A percentile compares a stretch with the other conserved stretches of the same genome.
Conservation (phyloP, 208 protist genomes). For the Crithidia bombi region DNA sequence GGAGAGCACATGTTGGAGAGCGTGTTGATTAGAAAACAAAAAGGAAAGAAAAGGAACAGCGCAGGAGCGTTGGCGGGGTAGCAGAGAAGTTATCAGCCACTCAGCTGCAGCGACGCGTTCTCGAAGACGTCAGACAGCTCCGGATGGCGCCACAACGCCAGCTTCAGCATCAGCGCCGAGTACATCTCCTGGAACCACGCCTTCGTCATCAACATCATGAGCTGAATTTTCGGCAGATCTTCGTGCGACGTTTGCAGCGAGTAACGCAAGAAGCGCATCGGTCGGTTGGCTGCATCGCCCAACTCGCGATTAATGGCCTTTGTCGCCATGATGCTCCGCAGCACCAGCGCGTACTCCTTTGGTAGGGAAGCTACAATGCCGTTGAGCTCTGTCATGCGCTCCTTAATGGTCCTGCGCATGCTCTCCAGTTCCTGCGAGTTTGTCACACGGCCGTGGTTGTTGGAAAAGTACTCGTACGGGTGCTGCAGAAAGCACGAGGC, state of each 20-base stretch:
- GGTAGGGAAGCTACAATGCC: constrained; percentile 76
- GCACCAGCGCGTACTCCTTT: constrained; percentile 87
- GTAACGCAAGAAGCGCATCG: constrained; percentile 83
- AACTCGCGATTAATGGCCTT: constrained; percentile 89
- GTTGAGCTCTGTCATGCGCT: constrained; percentile 84
- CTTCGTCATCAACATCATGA: constrained; percentile 44
- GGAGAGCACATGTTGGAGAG: too few species aligned
- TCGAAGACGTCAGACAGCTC: constrained; percentile 59
- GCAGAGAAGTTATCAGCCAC: constrained; percentile 34
- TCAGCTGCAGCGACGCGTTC: constrained; percentile 43
- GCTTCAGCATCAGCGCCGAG: constrained; percentile 51
- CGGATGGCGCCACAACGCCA: constrained; percentile 68
- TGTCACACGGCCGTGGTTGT: constrained; percentile 36
- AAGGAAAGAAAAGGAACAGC: not conserved
- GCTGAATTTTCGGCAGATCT: constrained; percentile 38
- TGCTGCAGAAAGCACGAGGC: constrained; percentile 87
- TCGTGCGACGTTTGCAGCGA: constrained; percentile 58
- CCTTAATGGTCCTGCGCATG: constrained; percentile 71
- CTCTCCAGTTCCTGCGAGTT: constrained; percentile 49
- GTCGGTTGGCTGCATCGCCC: constrained; percentile 68
- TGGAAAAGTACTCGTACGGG: constrained; percentile 75
- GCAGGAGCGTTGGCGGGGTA: not conserved
- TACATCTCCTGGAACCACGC: constrained; percentile 66
- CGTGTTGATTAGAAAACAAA: too few species aligned
- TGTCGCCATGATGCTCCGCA: constrained; percentile 88